These are phyloP conservation scores for Phylloporus scabripes DNA, from an alignment of 768 basidiomycete genomes.

Conservation along the genomic window DNA sequence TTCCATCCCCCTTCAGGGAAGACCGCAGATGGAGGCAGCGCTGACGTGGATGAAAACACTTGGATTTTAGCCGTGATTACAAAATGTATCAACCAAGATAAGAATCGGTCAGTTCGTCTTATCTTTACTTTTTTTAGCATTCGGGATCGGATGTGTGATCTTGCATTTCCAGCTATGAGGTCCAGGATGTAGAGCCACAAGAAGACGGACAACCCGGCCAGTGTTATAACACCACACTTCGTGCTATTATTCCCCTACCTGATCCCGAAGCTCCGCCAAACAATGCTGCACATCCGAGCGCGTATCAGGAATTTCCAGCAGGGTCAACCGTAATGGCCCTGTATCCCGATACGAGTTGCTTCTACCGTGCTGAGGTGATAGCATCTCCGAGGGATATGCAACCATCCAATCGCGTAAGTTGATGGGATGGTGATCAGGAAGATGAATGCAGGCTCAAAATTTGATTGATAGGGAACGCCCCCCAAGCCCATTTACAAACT, in stretches of 20 bases:
- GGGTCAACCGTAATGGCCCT: conserved; percentile 78
- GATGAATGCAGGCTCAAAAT: conserved; percentile 6
- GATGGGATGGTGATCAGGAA: not conserved
- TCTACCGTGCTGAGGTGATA: conserved; percentile 82
- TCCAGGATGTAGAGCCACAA: conserved; percentile 79
- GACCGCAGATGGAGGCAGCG: conserved; percentile 43
- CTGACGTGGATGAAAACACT: conserved; percentile 43
- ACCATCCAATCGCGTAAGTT: conserved; percentile 35
- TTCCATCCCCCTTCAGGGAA: conserved; percentile 68
- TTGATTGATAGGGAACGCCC: conserved; percentile 25
- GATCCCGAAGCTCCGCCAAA: conserved; percentile 57
- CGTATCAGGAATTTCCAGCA: conserved; percentile 65
- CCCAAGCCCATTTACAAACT: conserved; percentile 65
- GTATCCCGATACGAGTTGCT: conserved; percentile 90
- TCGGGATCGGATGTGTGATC: not conserved
- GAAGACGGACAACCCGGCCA: conserved; percentile 71
- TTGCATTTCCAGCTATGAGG: conserved; percentile 58
- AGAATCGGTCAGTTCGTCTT: conserved; percentile 47
- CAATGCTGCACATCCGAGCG: conserved; percentile 57
- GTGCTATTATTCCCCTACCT: conserved; percentile 73
- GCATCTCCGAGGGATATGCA: conserved; percentile 51
- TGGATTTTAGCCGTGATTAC: conserved; percentile 82
- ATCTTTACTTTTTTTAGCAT: not conserved
- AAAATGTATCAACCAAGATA: conserved; percentile 64
- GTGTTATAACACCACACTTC: conserved; percentile 64